Evolutionary conservation across 495 filamentous ascomycete species (phyloP).

Genomic region (Friedmanniomyces simplex): DNA sequence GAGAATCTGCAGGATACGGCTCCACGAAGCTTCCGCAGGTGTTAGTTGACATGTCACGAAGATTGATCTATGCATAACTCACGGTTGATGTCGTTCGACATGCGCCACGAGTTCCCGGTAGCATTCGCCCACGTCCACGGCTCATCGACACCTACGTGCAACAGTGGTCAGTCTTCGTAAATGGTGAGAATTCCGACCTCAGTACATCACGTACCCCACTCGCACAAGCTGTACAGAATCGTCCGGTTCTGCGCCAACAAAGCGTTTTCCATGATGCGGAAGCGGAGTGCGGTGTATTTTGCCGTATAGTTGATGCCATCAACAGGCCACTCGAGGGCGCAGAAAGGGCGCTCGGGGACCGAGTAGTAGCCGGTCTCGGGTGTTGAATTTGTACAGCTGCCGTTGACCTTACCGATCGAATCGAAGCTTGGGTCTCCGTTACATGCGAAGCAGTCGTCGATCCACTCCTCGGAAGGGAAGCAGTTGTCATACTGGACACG

Average conservation of each 20-base stretch:
- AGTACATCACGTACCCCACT: conserved; percentile 40
- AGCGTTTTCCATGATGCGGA: conserved; percentile 51
- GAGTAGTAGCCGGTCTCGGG: conserved; percentile 22
- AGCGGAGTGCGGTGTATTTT: conserved; percentile 44
- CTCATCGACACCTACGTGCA: conserved; percentile 12
- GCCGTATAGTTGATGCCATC: conserved; percentile 35
- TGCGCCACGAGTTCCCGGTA: conserved; percentile 47
- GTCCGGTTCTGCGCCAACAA: conserved; percentile 41
- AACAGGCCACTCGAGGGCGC: conserved; percentile 6
- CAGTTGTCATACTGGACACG: conserved; percentile 58
- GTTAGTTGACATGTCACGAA: conserved; percentile 30
- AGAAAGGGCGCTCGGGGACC: conserved; percentile 4
- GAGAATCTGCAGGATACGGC: conserved; percentile 40
- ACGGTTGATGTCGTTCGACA: conserved; percentile 41
- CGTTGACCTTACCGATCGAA: conserved; percentile 13
- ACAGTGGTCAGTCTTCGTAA: neutral
- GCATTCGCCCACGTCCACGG: conserved; percentile 43
- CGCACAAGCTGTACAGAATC: conserved; percentile 57
- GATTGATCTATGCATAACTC: conserved; percentile 30
- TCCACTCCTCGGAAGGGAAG: conserved; percentile 37
- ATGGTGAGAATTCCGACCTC: neutral
- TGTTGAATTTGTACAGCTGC: conserved; percentile 15
- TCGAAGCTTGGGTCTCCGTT: conserved; percentile 8
- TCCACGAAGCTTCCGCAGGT: conserved; percentile 24
- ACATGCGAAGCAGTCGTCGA: conserved; percentile 34